Percentiles rank a stretch among this genome's conserved stretches.
Evolutionary conservation across 2,329 filamentous ascomycete genomes (phyloP).

Genomic region (Chrysoporthe cubensis): DNA sequence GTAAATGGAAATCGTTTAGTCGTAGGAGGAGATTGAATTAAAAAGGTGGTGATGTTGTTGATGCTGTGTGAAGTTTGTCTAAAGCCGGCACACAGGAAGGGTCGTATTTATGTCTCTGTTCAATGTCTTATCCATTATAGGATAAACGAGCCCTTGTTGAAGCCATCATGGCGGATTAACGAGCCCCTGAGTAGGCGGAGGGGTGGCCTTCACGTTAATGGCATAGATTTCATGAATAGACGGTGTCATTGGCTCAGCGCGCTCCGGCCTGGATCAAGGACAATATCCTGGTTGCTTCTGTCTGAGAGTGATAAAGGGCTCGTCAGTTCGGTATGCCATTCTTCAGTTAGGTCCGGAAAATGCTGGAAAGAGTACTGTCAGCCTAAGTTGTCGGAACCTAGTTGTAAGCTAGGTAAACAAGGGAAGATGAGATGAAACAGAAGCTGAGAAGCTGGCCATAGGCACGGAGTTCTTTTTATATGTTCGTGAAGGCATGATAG

Average conservation of each 20-base stretch:
- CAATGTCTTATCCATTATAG: not conserved
- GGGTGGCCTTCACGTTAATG: not conserved
- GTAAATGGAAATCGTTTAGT: not conserved
- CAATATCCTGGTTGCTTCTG: not conserved
- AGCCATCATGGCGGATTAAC: constrained; percentile 5
- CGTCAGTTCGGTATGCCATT: not conserved
- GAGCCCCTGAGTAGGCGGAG: not conserved
- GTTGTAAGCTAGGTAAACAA: not conserved
- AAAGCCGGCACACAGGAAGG: not conserved
- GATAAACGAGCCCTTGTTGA: not conserved
- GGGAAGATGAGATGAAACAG: constrained; percentile 8
- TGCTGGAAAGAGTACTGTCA: not conserved
- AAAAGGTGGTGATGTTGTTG: not conserved
- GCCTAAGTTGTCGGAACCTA: not conserved
- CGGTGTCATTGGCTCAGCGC: not conserved
- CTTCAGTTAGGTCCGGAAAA: not conserved
- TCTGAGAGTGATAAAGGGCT: not conserved
- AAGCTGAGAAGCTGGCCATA: not conserved
- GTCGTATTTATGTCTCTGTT: constrained; percentile 10
- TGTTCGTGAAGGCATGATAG: not conserved
- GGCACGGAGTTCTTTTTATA: not conserved
- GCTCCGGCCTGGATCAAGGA: not conserved
- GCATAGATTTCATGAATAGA: not conserved
- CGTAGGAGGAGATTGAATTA: not conserved
- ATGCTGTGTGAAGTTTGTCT: not conserved